A percentile compares a stretch with the other conserved stretches of the same genome.
Conservation (phyloP, 139 green algal species). For the Volvox africanus region DNA sequence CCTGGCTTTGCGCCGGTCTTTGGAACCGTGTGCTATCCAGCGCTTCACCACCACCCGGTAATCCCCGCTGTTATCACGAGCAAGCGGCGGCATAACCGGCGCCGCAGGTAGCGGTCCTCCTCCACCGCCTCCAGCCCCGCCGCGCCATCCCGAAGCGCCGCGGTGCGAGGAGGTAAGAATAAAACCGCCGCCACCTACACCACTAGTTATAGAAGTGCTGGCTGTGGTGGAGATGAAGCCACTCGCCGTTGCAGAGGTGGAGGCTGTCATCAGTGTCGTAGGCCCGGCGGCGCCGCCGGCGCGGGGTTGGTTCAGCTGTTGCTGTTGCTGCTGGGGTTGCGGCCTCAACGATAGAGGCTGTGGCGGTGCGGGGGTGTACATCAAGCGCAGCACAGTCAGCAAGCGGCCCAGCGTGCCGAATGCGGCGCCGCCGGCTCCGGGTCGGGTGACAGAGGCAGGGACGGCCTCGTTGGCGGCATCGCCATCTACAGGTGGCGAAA, state of each 20-base stretch:
- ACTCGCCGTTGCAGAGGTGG: neutral
- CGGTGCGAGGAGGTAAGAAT: neutral
- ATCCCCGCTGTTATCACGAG: conserved; percentile 57
- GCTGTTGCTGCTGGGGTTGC: neutral
- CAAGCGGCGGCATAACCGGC: conserved; percentile 27
- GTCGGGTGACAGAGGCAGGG: conserved; percentile 41
- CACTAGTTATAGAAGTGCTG: neutral
- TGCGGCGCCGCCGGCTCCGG: conserved; percentile 60
- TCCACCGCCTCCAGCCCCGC: neutral
- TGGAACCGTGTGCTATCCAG: conserved; percentile 42
- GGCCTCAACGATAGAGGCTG: neutral
- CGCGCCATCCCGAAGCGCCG: neutral
- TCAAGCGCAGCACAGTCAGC: conserved; percentile 75
- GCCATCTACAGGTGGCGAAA: conserved; percentile 48
- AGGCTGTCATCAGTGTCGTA: neutral
- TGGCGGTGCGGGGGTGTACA: conserved; percentile 65
- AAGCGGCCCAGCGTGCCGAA: conserved; percentile 77
- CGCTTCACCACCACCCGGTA: conserved; percentile 77
- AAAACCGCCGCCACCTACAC: conserved; percentile 1
- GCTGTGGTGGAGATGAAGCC: neutral
- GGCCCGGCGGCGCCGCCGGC: neutral
- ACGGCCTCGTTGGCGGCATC: conserved; percentile 55
- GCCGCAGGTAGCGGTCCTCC: neutral
- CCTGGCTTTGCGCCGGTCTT: conserved; percentile 34
- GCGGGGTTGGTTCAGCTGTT: neutral